Evolutionary conservation across 257 asterid genomes (phyloP).

Genomic region (Plectranthus barbatus): DNA sequence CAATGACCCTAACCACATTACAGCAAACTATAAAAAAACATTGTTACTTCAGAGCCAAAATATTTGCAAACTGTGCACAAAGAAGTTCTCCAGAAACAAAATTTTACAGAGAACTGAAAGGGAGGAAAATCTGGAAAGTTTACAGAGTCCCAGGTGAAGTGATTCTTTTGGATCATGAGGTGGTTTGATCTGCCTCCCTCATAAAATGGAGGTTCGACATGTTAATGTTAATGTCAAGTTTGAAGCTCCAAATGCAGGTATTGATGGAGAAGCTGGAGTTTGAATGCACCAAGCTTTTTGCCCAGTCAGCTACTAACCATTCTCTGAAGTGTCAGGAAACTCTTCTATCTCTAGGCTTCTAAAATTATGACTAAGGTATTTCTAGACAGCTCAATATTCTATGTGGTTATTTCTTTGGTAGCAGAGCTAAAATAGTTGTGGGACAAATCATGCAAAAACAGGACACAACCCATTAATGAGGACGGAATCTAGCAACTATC

Average conservation of each 20-base stretch:
- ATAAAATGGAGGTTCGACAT: not conserved
- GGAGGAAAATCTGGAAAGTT: not conserved
- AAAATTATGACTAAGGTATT: not conserved
- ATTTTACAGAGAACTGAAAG: not conserved
- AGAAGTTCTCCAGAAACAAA: not conserved
- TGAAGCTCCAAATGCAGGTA: not conserved
- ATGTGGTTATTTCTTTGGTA: not conserved
- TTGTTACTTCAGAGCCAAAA: not conserved
- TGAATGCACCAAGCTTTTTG: not conserved
- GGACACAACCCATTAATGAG: too few species aligned
- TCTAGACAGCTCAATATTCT: not conserved
- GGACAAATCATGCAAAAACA: too few species aligned
- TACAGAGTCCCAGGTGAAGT: not conserved
- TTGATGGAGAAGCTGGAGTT: not conserved
- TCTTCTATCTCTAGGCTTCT: not conserved
- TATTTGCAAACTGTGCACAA: not conserved
- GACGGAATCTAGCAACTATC: too few species aligned
- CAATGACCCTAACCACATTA: not conserved
- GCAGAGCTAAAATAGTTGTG: too few species aligned
- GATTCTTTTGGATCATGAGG: not conserved
- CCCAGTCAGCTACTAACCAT: slow-evolving; percentile 4
- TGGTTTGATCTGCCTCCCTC: not conserved
- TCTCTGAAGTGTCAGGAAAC: not conserved
- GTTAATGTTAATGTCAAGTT: not conserved
- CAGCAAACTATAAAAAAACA: not conserved